Base-by-base conservation (phyloP, 1,139 yeast genomes). In the Lipomyces yarrowii region DNA sequence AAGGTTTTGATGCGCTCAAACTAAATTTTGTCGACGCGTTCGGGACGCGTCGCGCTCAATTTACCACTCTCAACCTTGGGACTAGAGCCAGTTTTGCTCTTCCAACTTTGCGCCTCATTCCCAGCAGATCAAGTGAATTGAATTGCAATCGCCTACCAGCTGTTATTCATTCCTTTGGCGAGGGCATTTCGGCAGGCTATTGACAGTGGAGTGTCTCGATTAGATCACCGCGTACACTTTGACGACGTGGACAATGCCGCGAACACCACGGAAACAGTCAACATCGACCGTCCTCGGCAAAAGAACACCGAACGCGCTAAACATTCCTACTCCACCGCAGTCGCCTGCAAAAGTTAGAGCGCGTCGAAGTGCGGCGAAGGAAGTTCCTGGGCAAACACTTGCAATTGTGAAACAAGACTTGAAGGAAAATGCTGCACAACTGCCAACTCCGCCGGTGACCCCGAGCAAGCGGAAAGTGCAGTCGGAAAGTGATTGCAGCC, bases 231-330 rank as follows among this genome's bases (percentile, higher is more conserved):
- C 32, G 30, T 52, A 15, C 55, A 3, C 30, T 26, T 37, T 37
- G 42, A 11, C 3, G 18, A 13, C 33, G n/a, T n/a, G 7, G 10
- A 30, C 33, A 52, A 52, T 52, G 55, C 33, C 33, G 33, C 55
- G 32, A 15, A 52, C 30, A 30, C 33, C 55, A 26, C 30, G 13
- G 30, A 52, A 30, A 21, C 30, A 30, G 55, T 26, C 55, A 33
- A 35, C 46, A n/a, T 30, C 23, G 51, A 59, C 32, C 11, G 58
- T 59, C 26, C 62, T 59, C 53, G 57, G 58, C 26, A 59, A 59
- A 32, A 57, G 62, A 52, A 48, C 62, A 26, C 54, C 54, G 6
- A 59, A 46, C 52, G 53, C 53, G 21, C 54, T 37, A 8, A 59
- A 53, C 55, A 59, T 59, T 30, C 21, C 62, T 5, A 23, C 57